These are phyloP conservation scores for Obelidium mucronatum DNA, from an alignment of 192 early-diverging fungal genomes.

Conservation along the genomic window DNA sequence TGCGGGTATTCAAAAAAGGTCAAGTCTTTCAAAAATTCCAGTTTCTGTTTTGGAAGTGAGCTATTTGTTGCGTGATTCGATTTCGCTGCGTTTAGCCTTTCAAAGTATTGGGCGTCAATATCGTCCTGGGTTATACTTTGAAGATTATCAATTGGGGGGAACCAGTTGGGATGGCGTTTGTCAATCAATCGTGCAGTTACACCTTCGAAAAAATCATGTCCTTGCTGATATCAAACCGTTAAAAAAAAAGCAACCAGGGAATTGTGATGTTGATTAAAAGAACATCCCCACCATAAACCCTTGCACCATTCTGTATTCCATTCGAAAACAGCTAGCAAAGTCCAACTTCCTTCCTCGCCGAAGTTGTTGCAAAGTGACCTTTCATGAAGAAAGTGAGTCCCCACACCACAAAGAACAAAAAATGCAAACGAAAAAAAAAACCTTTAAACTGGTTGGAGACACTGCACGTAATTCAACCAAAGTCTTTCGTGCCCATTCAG, in stretches of 20 bases:
- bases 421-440: no score
- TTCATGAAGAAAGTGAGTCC: conserved; percentile 52
- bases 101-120: conserved; percentile 45
- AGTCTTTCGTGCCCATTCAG: conserved; percentile 74
- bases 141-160: conserved; percentile 59
- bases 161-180: conserved; percentile 77
- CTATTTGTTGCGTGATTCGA: conserved; percentile 3
- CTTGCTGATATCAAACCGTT: conserved; percentile 32
- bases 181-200: conserved; percentile 80
- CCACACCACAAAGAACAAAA: not conserved
- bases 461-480: conserved; percentile 66
- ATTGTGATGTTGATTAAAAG: no score
- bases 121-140: conserved; percentile 13
- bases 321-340: conserved; percentile 82
- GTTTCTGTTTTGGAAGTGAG: conserved; percentile 9
- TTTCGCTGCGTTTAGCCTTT: not conserved
- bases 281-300: conserved; percentile 72
- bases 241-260: no score
- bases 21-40: conserved; percentile 44
- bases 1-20: conserved; percentile 63
- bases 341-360: conserved; percentile 70
- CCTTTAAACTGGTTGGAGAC: conserved; percentile 89
- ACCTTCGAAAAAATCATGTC: conserved; percentile 90
- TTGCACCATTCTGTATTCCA: conserved; percentile 86
- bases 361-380: conserved; percentile 85